Base-by-base conservation (phyloP, 75 land plant genomes). In the Cunninghamia lanceolata region DNA sequence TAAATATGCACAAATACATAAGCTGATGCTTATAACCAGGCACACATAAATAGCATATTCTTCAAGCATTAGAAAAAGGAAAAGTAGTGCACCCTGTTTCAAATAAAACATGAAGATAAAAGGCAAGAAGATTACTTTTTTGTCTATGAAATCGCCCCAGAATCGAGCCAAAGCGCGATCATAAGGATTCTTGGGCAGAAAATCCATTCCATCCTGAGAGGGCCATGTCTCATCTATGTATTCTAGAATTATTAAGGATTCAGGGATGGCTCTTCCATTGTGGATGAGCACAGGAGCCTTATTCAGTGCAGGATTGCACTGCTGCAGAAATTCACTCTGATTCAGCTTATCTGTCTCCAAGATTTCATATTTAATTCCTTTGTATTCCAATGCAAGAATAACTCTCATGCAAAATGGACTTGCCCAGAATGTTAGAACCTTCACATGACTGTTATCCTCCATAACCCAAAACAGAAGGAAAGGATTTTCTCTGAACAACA, bases 191-290 rank as follows among this genome's bases (percentile, higher is more conserved):
- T 88, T 87, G 9, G 88, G 89, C 39, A 88, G 53, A 32, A 87
- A 38, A 43, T 80, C 28, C 2, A 42, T 1, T 34, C 56, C 70
- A 56, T 47, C n/a, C 8, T 16, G 54, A 34, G 87, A 43, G 17
- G 89, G 89, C 85, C 89, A 89, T 5, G 89, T 79, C 75, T 89
- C 89, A 13, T 89, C 90, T 35, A 89, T 46, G 43, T 89, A 89
- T 30, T 89, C 85, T 19, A 88, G 30, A 10, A 88, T 88, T 11
- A 89, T 71, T 45, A 80, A 25, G 19, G 89, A 89, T 54, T 89
- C 89, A 11, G 68, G 53, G 25, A 87, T 87, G 52, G 89, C 43
- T 68, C 47, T 87, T 9, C 89, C 89, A 39, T 88, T 71, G 89
- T 89, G 89, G 9, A 89, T 78, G 19, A 89, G 89, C 42, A 89